Conservation (phyloP, 2,329 filamentous ascomycete species). For the Cadophora gregata region DNA sequence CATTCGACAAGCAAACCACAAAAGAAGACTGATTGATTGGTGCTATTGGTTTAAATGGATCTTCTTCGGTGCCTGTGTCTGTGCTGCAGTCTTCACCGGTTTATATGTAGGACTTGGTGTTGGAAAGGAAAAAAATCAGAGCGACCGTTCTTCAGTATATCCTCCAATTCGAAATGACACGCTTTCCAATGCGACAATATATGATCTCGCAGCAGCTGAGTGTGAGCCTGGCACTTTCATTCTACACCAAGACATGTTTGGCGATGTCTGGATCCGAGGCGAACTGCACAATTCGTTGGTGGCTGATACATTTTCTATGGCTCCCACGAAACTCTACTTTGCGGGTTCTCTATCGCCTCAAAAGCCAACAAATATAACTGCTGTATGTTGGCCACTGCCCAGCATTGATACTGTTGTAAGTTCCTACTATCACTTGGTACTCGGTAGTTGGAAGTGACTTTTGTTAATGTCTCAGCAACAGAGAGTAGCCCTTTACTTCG, state of each 20-base stretch:
- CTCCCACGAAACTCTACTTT: neutral
- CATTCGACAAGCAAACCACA: neutral
- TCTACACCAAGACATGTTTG: neutral
- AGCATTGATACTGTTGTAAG: neutral
- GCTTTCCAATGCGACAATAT: neutral
- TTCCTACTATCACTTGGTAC: neutral
- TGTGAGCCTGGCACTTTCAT: conserved; percentile 8
- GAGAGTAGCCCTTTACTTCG: neutral
- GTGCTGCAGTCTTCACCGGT: neutral
- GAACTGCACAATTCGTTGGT: neutral
- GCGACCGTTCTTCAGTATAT: neutral
- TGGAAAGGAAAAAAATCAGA: neutral
- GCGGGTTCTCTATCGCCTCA: neutral
- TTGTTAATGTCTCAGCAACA: neutral
- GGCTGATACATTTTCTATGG: neutral
- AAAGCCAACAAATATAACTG: neutral
- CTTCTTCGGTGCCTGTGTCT: neutral
- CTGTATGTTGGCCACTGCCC: neutral
- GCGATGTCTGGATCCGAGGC: neutral
- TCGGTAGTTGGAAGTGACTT: neutral
- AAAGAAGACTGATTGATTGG: neutral
- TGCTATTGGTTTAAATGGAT: neutral
- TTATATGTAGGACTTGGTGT: neutral
- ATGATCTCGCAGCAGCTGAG: conserved; percentile 3
- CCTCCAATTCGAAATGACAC: neutral